Conservation (phyloP, 345 rosid genomes). For the Angophora floribunda region DNA sequence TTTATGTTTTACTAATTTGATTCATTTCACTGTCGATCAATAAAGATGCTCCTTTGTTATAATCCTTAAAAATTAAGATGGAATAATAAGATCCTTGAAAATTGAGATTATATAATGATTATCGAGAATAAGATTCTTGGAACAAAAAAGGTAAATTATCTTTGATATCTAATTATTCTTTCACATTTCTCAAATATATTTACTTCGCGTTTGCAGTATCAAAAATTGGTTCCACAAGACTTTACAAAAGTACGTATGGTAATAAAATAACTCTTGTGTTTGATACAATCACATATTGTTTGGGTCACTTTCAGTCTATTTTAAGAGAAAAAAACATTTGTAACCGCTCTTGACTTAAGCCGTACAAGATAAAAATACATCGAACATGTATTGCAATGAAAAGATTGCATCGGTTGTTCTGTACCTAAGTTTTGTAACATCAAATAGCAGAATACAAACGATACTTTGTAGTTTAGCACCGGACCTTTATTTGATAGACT, state of each 20-base stretch:
- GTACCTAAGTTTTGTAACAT: neutral
- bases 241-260: neutral
- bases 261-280: neutral
- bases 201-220: neutral
- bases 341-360: neutral
- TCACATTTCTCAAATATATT: neutral
- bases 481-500: neutral
- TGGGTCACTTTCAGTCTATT: neutral
- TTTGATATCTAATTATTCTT: neutral
- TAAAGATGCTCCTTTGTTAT: neutral
- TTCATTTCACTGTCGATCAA: neutral
- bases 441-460: neutral
- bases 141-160: neutral
- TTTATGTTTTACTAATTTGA: neutral
- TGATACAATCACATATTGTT: neutral
- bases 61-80: neutral
- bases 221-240: neutral
- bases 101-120: neutral
- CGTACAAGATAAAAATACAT: neutral
- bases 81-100: neutral
- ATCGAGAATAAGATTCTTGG: neutral
- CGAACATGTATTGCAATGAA: accelerated
- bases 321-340: neutral
- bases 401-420: neutral
- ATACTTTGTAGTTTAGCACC: accelerated